Conservation (phyloP, 2,329 filamentous ascomycete species). For the Beauveria australis region DNA sequence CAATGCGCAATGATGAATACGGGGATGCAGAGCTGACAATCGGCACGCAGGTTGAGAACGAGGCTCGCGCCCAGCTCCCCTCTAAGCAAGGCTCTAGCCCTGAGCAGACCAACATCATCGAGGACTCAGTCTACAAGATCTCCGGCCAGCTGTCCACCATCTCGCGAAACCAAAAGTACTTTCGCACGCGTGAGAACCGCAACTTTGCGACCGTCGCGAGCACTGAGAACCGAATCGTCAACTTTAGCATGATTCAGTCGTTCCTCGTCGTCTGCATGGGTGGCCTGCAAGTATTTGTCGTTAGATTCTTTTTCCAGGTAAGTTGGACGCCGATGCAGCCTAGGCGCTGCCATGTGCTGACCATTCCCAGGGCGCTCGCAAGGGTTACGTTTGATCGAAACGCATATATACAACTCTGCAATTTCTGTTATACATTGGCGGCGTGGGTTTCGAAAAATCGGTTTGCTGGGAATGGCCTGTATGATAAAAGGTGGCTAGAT, state of each 20-base stretch:
- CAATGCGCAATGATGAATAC: not conserved
- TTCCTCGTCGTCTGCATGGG: slow-evolving; percentile 92
- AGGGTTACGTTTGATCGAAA: slow-evolving; percentile 55
- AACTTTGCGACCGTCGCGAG: slow-evolving; percentile 98
- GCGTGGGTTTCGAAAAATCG: slow-evolving; percentile 23
- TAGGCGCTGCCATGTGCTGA: slow-evolving; percentile 4
- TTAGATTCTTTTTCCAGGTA: slow-evolving; percentile 97
- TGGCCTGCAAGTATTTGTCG: slow-evolving; percentile 90
- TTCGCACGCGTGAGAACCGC: slow-evolving; percentile 95
- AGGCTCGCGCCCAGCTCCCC: slow-evolving; percentile 71
- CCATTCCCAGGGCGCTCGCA: slow-evolving; percentile 49
- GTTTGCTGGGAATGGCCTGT: slow-evolving; percentile 21
- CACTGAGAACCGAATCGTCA: slow-evolving; percentile 92
- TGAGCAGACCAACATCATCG: slow-evolving; percentile 80
- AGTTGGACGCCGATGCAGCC: slow-evolving; percentile 8
- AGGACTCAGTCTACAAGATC: slow-evolving; percentile 93
- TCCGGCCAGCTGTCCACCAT: slow-evolving; percentile 90
- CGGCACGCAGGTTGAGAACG: slow-evolving; percentile 71
- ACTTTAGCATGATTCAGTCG: slow-evolving; percentile 91
- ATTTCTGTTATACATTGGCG: slow-evolving; percentile 19
- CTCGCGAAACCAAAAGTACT: slow-evolving; percentile 97
- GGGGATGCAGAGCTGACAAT: slow-evolving; percentile 11
- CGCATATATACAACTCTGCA: slow-evolving; percentile 15
- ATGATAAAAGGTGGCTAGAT: slow-evolving; percentile 18
- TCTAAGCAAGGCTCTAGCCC: slow-evolving; percentile 81